Base-by-base conservation (phyloP, 2,329 filamentous ascomycete species). In the Mollisiaceae sp. region DNA sequence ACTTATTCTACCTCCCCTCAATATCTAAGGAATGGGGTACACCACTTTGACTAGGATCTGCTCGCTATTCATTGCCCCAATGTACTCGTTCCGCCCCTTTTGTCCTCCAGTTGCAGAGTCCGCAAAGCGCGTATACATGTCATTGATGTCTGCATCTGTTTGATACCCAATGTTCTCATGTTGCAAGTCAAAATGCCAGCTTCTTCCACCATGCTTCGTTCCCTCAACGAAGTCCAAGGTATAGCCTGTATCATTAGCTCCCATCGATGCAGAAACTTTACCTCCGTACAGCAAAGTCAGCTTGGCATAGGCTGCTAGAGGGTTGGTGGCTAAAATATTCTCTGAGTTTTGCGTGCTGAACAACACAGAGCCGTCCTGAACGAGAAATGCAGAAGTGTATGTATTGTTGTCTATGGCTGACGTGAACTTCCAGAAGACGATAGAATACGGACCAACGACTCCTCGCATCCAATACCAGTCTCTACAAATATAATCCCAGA, bases 391-490 rank as follows among this genome's bases (percentile, higher is more conserved):
- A 1, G 50, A 54, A 27, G 50, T 54, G 50, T 54, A 54, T 14
- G 50, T 54, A 8, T 54, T 54, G 24, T 54, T 54, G 22, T 54
- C 22, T 18, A 54, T 54, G 18, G 50, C 24, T 54, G 50, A 54
- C 32, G 24, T 35, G 50, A 54, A 54, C 24, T 54, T 27, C 50
- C 50, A 54, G 22, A 54, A 54, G 4, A 54, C 50, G 22, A 54
- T 54, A 9, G 50, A 54, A 32, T 54, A 54, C 14, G 50, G 50
- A 54, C 50, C 50, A 18, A 54, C 50, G 24, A 54, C 50, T 35
- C 50, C 50, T 54, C 50, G 22, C 50, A 54, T 54, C 55, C 55
- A 58, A 38, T 39, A 39, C 55, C 55, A 58, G 1, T 58, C 38
- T 15, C 20, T 39, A 18, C n/a, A 22, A 18, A 58, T 58, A 20